phyloP scores from a whole-genome alignment of 2,329 filamentous ascomycete species.

The Cladosporium sp. region DNA sequence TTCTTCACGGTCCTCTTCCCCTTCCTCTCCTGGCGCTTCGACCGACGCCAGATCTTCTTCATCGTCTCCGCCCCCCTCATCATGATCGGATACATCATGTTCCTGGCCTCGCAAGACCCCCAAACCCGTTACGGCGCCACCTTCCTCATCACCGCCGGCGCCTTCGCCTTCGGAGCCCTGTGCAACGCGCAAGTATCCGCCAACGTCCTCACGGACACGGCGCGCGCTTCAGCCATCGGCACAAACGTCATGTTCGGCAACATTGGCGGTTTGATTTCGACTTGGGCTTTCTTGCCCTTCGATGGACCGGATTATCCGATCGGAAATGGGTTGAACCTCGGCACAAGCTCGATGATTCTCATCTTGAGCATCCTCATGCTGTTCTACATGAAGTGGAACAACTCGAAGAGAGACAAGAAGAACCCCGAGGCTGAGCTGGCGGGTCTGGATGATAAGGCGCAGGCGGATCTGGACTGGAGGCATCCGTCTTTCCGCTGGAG shows the following conservation, averaged over 20 bases:
- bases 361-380: constrained; percentile 46
- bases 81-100: constrained; percentile 68
- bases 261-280: constrained; percentile 49
- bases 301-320: constrained; percentile 65
- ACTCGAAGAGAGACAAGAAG: constrained; percentile 52
- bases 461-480: constrained; percentile 50
- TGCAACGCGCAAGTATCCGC: constrained; percentile 64
- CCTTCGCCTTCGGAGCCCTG: constrained; percentile 60
- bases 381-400: constrained; percentile 62
- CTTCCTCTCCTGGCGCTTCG: constrained; percentile 56
- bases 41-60: constrained; percentile 54
- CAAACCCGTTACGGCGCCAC: constrained; percentile 64
- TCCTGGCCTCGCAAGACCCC: constrained; percentile 52
- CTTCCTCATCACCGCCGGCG: constrained; percentile 62
- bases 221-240: constrained; percentile 62
- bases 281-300: constrained; percentile 43
- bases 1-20: constrained; percentile 63
- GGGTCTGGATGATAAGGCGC: constrained; percentile 48
- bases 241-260: constrained; percentile 70
- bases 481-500: constrained; percentile 60
- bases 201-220: constrained; percentile 68
- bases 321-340: constrained; percentile 67
- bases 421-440: constrained; percentile 54
- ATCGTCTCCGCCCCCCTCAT: constrained; percentile 55
- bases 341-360: constrained; percentile 53